A percentile compares a stretch with the other conserved stretches of the same genome.
These are phyloP conservation scores for Quercus tomentella DNA, from an alignment of 331 rosid species.

Conservation along the genomic window DNA sequence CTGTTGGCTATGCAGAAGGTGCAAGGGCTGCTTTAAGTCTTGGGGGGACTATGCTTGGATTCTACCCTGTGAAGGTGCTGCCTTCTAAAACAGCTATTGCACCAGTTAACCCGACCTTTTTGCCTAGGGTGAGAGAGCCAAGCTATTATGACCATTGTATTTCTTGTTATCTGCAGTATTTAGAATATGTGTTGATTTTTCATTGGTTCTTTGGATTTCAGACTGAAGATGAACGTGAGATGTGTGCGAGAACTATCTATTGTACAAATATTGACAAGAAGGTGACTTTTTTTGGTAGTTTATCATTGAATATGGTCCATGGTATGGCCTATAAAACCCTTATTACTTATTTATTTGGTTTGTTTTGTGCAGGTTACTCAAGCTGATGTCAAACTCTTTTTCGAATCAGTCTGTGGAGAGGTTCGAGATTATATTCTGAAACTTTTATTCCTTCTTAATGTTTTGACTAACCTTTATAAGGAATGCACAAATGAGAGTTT, in stretches of 20 bases:
- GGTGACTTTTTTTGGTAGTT: constrained; percentile 40
- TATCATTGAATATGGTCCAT: not conserved
- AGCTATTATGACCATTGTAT: not conserved
- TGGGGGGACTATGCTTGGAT: constrained; percentile 97
- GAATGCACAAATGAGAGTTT: not conserved
- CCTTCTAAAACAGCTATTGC: constrained; percentile 99
- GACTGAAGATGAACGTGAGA: constrained; percentile 98
- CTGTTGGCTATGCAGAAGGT: constrained; percentile 58
- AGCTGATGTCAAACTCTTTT: constrained; percentile 85
- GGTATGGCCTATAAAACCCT: not conserved
- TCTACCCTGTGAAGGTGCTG: constrained; percentile 84
- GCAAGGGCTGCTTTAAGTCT: constrained; percentile 89
- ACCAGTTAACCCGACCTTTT: constrained; percentile 90
- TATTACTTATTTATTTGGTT: constrained; percentile 7
- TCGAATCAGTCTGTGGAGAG: constrained; percentile 98
- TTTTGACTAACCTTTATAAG: not conserved
- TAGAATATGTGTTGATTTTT: not conserved
- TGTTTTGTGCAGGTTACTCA: constrained; percentile 70
- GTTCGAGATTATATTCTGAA: constrained; percentile 37
- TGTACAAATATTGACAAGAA: constrained; percentile 98
- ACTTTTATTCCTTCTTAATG: constrained; percentile 5
- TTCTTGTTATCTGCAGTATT: not conserved
- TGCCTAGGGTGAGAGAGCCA: constrained; percentile 75
- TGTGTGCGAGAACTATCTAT: constrained; percentile 96
- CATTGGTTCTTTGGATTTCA: constrained; percentile 15